A percentile compares a stretch with the other conserved stretches of the same genome.
Evolutionary conservation across 768 basidiomycete species (phyloP).

Genomic region (Agaricus subrufescens): DNA sequence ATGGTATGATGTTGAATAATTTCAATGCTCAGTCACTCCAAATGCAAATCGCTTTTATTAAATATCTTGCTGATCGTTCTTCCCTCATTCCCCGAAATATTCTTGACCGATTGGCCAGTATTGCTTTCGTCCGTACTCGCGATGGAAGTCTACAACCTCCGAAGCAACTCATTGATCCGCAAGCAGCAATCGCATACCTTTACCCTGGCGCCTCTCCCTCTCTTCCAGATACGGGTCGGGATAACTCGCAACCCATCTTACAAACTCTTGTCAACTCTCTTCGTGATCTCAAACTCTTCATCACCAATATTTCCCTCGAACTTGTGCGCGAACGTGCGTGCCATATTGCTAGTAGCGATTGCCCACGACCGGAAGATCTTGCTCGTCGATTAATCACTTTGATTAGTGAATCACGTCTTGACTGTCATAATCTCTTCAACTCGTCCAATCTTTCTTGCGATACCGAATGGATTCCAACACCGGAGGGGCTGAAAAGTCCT

Average conservation of each 20-base stretch:
- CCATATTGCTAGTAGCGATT: constrained; percentile 20
- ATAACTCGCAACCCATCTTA: not conserved
- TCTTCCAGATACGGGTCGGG: constrained; percentile 9
- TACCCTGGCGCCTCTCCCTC: constrained; percentile 16
- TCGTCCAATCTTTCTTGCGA: not conserved
- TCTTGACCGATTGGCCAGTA: constrained; percentile 17
- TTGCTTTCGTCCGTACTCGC: constrained; percentile 22
- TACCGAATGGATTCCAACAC: constrained; percentile 35
- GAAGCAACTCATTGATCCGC: constrained; percentile 24
- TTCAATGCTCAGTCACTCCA: constrained; percentile 6
- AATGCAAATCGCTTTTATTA: constrained; percentile 4
- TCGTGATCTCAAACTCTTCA: constrained; percentile 22
- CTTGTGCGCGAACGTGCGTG: constrained; percentile 32
- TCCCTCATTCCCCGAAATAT: constrained; percentile 21
- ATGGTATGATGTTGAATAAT: constrained; percentile 1
- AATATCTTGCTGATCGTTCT: constrained; percentile 16
- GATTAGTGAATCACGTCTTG: not conserved
- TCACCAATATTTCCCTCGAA: constrained; percentile 21
- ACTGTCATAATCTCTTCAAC: not conserved
- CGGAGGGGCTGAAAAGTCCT: constrained; percentile 24
- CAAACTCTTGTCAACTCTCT: constrained; percentile 15
- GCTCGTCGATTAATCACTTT: constrained; percentile 1
- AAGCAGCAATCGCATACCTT: constrained; percentile 22
- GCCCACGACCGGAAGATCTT: not conserved
- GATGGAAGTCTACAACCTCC: constrained; percentile 19